Percentiles rank a stretch among this genome's conserved stretches.
Conservation (phyloP, 2,329 filamentous ascomycete genomes). For the Tolypocladium endophyticum region DNA sequence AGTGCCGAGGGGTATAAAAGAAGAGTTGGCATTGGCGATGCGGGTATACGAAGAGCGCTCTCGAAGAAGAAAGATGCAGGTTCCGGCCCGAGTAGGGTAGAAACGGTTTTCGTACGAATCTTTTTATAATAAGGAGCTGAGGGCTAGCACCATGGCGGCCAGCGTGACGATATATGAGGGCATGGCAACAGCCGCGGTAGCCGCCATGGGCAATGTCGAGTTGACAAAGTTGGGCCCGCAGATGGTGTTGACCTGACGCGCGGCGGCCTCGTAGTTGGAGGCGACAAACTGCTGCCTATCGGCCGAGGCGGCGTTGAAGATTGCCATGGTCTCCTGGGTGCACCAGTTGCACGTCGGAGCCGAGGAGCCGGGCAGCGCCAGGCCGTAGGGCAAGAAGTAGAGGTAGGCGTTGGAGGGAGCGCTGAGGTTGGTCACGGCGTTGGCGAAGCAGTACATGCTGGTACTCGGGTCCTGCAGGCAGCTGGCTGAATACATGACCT, state of each 20-base stretch:
- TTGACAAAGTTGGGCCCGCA: constrained; percentile 51
- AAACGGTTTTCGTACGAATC: background rate
- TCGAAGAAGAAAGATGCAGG: background rate
- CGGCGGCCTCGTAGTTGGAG: constrained; percentile 59
- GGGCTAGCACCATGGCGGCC: constrained; percentile 5
- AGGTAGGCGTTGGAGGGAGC: constrained; percentile 65
- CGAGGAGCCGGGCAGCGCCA: constrained; percentile 53
- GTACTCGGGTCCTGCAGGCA: constrained; percentile 62
- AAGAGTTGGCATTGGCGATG: background rate
- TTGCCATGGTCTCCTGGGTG: constrained; percentile 67
- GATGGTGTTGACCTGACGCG: constrained; percentile 58
- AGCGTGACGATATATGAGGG: constrained; percentile 7
- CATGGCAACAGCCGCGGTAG: constrained; percentile 6
- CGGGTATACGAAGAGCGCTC: background rate
- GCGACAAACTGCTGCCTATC: constrained; percentile 57
- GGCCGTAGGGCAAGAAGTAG: constrained; percentile 78
- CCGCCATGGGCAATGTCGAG: constrained; percentile 33
- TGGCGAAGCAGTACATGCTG: constrained; percentile 68
- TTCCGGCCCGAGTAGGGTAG: background rate
- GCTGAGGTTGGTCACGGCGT: constrained; percentile 67
- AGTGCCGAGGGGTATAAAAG: background rate
- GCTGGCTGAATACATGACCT: constrained; percentile 66
- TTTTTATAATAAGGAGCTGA: constrained; percentile 10
- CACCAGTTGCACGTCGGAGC: constrained; percentile 69
- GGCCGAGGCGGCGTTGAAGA: constrained; percentile 61